A percentile compares a stretch with the other conserved stretches of the same genome.
Evolutionary conservation across 169 alveolate species (phyloP).

Genomic region (Perkinsus olseni): DNA sequence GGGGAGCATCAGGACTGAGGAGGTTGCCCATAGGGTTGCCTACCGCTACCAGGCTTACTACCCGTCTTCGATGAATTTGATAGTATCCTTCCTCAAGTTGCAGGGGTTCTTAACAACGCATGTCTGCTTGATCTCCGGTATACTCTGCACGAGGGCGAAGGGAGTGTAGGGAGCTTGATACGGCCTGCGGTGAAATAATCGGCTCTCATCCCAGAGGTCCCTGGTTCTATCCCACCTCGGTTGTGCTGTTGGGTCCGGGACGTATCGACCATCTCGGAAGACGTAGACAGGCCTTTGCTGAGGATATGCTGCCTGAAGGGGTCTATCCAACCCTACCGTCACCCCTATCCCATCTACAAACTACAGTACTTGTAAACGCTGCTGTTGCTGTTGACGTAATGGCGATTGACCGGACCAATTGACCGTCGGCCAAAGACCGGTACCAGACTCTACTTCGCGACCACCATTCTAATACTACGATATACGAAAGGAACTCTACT

Average conservation of each 20-base stretch:
- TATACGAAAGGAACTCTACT: neutral
- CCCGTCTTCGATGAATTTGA: neutral
- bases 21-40: neutral
- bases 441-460: neutral
- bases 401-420: neutral
- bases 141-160: neutral
- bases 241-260: neutral
- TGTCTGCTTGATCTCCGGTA: slow-evolving; percentile 20
- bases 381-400: neutral
- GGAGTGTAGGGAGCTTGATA: neutral
- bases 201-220: neutral
- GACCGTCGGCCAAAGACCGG: neutral
- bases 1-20: neutral
- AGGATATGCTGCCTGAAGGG: neutral
- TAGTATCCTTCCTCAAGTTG: slow-evolving; percentile 16
- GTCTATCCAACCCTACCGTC: neutral
- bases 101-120: slow-evolving; percentile 25
- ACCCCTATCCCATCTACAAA: neutral
- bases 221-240: neutral
- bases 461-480: neutral
- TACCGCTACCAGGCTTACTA: neutral
- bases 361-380: neutral
- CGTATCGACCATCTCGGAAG: neutral
- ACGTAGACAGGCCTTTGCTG: neutral
- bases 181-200: neutral